Percentiles rank a stretch among this genome's conserved stretches.
phyloP scores from a whole-genome alignment of 257 asterid genomes.

The Coffea canephora region DNA sequence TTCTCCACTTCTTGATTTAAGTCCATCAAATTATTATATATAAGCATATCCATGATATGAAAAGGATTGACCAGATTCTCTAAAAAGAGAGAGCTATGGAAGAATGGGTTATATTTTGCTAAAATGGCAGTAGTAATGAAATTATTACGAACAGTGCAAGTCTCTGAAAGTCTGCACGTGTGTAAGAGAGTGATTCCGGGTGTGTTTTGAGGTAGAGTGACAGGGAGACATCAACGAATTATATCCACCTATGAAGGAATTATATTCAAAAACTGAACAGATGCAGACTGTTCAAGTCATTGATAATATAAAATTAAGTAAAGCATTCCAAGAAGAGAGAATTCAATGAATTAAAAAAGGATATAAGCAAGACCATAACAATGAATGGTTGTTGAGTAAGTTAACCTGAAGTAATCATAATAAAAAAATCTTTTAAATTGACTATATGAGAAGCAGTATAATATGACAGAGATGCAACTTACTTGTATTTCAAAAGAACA shows the following conservation, averaged over 20 bases:
- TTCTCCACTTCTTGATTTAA: too few species aligned
- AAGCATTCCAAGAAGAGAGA: not conserved
- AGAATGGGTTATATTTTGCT: too few species aligned
- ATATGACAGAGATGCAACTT: slow-evolving; percentile 28
- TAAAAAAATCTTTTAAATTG: not conserved
- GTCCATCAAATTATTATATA: too few species aligned
- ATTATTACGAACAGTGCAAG: not conserved
- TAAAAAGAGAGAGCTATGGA: too few species aligned
- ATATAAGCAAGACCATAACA: not conserved
- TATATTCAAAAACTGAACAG: not conserved
- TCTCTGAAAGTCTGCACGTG: slow-evolving; percentile 66
- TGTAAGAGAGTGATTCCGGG: not conserved
- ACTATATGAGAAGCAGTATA: not conserved
- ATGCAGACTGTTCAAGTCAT: not conserved
- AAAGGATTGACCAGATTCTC: too few species aligned
- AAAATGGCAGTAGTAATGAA: too few species aligned
- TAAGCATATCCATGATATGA: too few species aligned
- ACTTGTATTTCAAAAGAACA: slow-evolving; percentile 97
- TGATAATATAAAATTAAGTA: not conserved
- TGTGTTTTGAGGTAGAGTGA: not conserved
- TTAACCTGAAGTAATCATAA: not conserved
- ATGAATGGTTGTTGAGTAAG: not conserved
- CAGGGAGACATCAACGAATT: not conserved
- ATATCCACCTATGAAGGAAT: slow-evolving; percentile 1
- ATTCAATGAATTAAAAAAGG: not conserved